These are phyloP conservation scores for Colletotrichum eleusines DNA, from an alignment of 2,329 filamentous ascomycete genomes.

Conservation along the genomic window DNA sequence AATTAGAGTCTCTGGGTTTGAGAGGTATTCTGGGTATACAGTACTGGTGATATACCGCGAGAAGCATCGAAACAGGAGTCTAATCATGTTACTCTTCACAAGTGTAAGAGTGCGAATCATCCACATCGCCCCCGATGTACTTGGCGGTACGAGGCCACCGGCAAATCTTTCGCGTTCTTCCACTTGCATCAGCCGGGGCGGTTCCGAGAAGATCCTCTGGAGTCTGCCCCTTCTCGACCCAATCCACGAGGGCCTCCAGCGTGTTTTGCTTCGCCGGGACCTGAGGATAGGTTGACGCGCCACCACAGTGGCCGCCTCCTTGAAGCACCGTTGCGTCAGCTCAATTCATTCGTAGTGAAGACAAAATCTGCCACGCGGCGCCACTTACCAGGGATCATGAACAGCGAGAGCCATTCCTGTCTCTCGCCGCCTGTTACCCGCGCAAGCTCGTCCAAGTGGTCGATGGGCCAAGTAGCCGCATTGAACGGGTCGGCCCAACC, in stretches of 20 bases:
- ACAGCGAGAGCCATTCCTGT: constrained; percentile 16
- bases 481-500: constrained; percentile 26
- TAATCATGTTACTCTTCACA: background rate
- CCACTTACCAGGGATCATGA: constrained; percentile 12
- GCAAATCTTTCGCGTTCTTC: constrained; percentile 24
- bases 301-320: constrained; percentile 32
- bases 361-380: background rate
- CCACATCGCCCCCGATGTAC: background rate
- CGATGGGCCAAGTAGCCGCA: constrained; percentile 28
- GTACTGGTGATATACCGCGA: no score
- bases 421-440: constrained; percentile 43
- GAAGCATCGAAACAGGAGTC: no score
- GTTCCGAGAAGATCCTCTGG: constrained; percentile 1
- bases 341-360: background rate
- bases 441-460: constrained; percentile 47
- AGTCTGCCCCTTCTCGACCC: constrained; percentile 14
- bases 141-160: constrained; percentile 21
- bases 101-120: background rate
- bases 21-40: background rate
- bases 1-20: no score
- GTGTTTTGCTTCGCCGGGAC: constrained; percentile 25
- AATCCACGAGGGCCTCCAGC: constrained; percentile 14
- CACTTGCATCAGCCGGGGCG: constrained; percentile 22
- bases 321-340: accelerated
- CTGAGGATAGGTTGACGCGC: constrained; percentile 21